These are phyloP conservation scores for Nakaseomyces nivariensis DNA, from an alignment of 1,139 yeast species.

Conservation along the genomic window DNA sequence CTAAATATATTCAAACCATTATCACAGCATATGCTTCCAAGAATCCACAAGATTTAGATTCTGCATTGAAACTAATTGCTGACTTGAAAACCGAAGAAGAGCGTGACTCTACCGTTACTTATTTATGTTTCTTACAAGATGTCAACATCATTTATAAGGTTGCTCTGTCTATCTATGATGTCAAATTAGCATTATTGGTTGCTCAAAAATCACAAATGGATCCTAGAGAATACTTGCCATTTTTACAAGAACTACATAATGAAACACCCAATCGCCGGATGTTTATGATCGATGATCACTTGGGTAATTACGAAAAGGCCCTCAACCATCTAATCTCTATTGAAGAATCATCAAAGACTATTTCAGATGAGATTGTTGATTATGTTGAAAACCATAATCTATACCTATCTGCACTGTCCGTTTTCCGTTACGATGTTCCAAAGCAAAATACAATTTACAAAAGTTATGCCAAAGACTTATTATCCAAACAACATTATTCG, in stretches of 20 bases:
- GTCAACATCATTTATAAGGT: constrained; percentile 72
- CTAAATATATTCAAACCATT: constrained; percentile 61
- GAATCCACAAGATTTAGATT: constrained; percentile 72
- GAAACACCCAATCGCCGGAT: constrained; percentile 57
- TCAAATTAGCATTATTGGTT: constrained; percentile 65
- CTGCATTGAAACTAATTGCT: constrained; percentile 60
- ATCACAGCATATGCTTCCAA: constrained; percentile 91
- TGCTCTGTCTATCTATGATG: constrained; percentile 75
- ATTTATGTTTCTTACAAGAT: constrained; percentile 84
- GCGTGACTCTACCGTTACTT: constrained; percentile 60
- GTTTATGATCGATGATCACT: constrained; percentile 71
- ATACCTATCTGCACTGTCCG: constrained; percentile 55
- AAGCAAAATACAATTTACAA: constrained; percentile 48
- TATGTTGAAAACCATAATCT: constrained; percentile 69
- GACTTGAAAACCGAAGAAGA: constrained; percentile 38
- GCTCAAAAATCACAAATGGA: constrained; percentile 97
- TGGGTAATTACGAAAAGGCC: constrained; percentile 61
- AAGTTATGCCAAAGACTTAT: constrained; percentile 54
- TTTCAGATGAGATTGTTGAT: constrained; percentile 51
- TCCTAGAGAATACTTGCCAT: constrained; percentile 93
- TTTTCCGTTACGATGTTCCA: constrained; percentile 49
- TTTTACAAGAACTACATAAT: constrained; percentile 67
- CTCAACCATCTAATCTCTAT: constrained; percentile 49
- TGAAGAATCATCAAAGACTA: constrained; percentile 26
- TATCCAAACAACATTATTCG: constrained; percentile 42